A percentile compares a stretch with the other conserved stretches of the same genome.
These are phyloP conservation scores for Bromus sterilis DNA, from an alignment of 176 grass and related monocot species.

Conservation along the genomic window DNA sequence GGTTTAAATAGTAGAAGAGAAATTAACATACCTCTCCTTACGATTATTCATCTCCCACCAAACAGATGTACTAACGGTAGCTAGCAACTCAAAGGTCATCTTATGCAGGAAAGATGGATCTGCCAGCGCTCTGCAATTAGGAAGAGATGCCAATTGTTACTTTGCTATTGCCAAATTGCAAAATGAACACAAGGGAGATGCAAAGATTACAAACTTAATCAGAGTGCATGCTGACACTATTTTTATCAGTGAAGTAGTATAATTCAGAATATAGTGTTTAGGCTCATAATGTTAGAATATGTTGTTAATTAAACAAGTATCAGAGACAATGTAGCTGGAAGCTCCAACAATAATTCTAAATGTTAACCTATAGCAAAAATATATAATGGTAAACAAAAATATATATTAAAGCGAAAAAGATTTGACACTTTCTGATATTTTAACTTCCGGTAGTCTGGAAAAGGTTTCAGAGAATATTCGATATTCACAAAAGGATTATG, in stretches of 20 bases:
- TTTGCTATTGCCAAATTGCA: background rate
- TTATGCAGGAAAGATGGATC: constrained; percentile 73
- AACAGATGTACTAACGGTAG: constrained; percentile 33
- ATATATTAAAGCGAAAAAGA: background rate
- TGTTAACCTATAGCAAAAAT: background rate
- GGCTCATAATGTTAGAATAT: background rate
- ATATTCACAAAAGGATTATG: background rate
- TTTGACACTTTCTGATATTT: background rate
- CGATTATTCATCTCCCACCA: constrained; percentile 64
- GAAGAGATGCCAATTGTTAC: background rate
- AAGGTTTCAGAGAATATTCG: background rate
- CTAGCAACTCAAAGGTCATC: constrained; percentile 46
- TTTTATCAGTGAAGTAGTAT: background rate
- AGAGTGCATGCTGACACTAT: background rate
- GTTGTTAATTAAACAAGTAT: background rate
- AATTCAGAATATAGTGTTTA: background rate
- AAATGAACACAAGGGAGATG: background rate
- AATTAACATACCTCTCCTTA: constrained; percentile 44
- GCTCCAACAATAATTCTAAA: background rate
- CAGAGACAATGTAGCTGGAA: background rate
- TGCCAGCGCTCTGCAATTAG: constrained; percentile 62
- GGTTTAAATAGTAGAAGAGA: background rate
- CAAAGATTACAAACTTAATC: background rate
- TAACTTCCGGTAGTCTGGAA: background rate
- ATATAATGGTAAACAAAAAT: background rate